phyloP scores from a whole-genome alignment of 2,329 filamentous ascomycete species.

The Talaromyces islandicus region DNA sequence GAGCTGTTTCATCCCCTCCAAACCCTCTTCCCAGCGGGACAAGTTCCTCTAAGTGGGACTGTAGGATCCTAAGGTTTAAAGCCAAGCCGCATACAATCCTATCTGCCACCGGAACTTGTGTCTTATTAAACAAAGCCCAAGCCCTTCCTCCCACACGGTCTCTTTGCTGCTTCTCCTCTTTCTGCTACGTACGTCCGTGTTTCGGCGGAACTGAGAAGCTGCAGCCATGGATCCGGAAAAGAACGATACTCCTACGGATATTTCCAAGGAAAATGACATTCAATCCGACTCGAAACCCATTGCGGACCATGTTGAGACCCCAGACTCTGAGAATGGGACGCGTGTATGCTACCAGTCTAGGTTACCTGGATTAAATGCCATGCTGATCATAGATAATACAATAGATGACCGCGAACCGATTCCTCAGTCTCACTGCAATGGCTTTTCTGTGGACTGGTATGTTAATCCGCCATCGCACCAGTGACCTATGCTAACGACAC shows the following conservation, averaged over 20 bases:
- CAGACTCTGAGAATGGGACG: neutral
- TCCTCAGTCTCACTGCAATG: constrained; percentile 54
- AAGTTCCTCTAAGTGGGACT: neutral
- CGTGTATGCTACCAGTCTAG: constrained; percentile 1
- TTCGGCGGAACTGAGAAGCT: neutral
- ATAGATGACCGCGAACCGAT: constrained; percentile 46
- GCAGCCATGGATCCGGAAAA: neutral
- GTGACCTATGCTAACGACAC: neutral
- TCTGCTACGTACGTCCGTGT: neutral
- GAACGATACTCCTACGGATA: neutral
- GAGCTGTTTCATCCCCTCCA: neutral
- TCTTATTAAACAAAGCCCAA: neutral
- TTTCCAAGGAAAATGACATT: neutral
- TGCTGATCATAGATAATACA: constrained; percentile 14
- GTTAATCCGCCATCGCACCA: neutral
- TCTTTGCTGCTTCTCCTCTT: neutral
- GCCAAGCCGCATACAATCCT: neutral
- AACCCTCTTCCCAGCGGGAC: neutral
- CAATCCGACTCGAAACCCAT: constrained; percentile 5
- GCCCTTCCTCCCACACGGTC: neutral
- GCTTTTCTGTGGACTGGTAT: constrained; percentile 57
- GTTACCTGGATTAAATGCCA: too few species aligned
- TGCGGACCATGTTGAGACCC: neutral
- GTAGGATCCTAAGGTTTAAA: neutral
- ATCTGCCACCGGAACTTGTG: neutral